A percentile compares a stretch with the other conserved stretches of the same genome.
phyloP scores from a whole-genome alignment of 805 yeast genomes.

The Saturnispora gosingensis region DNA sequence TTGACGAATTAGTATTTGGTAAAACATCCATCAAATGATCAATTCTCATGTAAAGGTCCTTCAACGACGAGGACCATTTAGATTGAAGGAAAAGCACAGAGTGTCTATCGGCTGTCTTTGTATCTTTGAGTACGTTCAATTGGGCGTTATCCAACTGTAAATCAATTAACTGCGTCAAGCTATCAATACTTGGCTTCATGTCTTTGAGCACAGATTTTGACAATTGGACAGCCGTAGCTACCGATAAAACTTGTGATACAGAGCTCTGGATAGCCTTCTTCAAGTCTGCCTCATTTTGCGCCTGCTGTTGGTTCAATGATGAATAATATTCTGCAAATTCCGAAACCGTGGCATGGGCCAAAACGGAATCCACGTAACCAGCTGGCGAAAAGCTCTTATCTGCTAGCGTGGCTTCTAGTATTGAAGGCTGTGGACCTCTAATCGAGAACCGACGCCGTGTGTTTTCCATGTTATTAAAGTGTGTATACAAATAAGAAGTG shows the following conservation, averaged over 20 bases:
- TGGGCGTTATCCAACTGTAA: constrained; percentile 29
- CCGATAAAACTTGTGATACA: constrained; percentile 49
- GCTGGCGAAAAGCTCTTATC: background rate
- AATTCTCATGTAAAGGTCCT: constrained; percentile 64
- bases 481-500: background rate
- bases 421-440: constrained; percentile 2
- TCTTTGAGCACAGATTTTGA: constrained; percentile 55
- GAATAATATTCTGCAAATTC: constrained; percentile 5
- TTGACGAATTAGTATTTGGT: constrained; percentile 40
- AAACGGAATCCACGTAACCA: constrained; percentile 1
- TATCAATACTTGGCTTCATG: constrained; percentile 51
- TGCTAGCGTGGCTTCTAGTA: background rate
- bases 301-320: constrained; percentile 5
- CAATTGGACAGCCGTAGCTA: constrained; percentile 50
- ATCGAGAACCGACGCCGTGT: constrained; percentile 6
- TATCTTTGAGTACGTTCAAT: constrained; percentile 7
- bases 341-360: constrained; percentile 4
- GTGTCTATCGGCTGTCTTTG: constrained; percentile 42
- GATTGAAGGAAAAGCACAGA: constrained; percentile 66
- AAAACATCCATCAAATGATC: constrained; percentile 84
- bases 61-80: constrained; percentile 72
- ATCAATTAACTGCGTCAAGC: constrained; percentile 48
- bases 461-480: constrained; percentile 1
- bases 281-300: constrained; percentile 44
- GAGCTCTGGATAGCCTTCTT: constrained; percentile 53